Base-by-base conservation (phyloP, 257 asterid genomes). In the Plantago elongata region DNA sequence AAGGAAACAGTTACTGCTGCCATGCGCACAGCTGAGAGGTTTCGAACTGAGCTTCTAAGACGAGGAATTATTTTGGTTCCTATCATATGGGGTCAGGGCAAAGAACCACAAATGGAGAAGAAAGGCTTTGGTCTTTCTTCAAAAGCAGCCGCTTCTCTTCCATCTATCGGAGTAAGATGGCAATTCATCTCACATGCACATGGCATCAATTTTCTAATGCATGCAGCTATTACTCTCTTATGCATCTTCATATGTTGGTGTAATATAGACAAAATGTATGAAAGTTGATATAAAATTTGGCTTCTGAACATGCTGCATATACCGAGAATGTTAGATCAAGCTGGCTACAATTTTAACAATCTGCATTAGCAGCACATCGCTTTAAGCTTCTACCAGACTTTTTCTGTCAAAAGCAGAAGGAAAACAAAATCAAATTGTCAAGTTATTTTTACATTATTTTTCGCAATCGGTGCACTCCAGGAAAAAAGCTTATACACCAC, bases 31-130 rank as follows among this genome's bases (percentile, higher is more conserved):
- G 96, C 96, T 34, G 99, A 92, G 79, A 81, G 86, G 69, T 89
- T 89, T 64, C 90, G 97, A 5, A 70, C 83, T 30, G 97, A 92
- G 77, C 96, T 92, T 62, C 79, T 92, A 34, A 74, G 64, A 55
- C 78, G 99, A 51, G 97, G 96, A 54, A 81, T 92, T 72, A 84
- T 92, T 62, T 79, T 92, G 64, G 80, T 92, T 70, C 97, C 99
- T 65, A 77, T 92, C 66, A 72, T 89, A 14, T 92, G 97, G 99
- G 91, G 91, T 45, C 83, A 89, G 73, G 75, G 79, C 46, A 69
- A 72, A 62, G 86, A 74, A 59, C 76, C 82, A 29, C 69, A 72
- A 61, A 11, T 65, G 18, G 89, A 79, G 77, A 92, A 68, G 81
- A 92, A 89, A 84, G 99, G 99, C 59, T 92, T 92, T 76, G 97